Percentiles rank a stretch among this genome's conserved stretches.
phyloP scores from a whole-genome alignment of 1,139 yeast species.

The Diutina pseudorugosa region DNA sequence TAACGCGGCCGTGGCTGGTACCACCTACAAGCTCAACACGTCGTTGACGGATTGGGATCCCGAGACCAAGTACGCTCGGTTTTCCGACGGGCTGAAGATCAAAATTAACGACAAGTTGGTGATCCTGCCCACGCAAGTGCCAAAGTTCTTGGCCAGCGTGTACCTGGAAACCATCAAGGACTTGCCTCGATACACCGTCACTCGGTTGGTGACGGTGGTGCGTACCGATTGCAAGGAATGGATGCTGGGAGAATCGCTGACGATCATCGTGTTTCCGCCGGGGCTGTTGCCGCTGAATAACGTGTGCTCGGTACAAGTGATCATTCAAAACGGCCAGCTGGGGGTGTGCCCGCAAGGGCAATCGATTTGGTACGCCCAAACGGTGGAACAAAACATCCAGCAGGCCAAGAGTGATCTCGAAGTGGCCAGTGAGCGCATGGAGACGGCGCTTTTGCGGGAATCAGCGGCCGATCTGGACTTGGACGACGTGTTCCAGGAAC shows the following conservation, averaged over 20 bases:
- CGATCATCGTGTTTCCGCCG: slow-evolving; percentile 92
- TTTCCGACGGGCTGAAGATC: slow-evolving; percentile 67
- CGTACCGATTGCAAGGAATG: slow-evolving; percentile 83
- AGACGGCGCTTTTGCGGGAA: slow-evolving; percentile 69
- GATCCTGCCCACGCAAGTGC: slow-evolving; percentile 60
- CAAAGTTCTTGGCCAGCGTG: slow-evolving; percentile 29
- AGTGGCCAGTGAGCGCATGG: slow-evolving; percentile 70
- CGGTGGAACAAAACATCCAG: slow-evolving; percentile 54
- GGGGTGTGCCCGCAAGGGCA: slow-evolving; percentile 88
- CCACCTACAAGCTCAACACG: slow-evolving; percentile 78
- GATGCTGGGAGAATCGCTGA: slow-evolving; percentile 73
- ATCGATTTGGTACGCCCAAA: slow-evolving; percentile 80
- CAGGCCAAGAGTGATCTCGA: slow-evolving; percentile 70
- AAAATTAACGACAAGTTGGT: slow-evolving; percentile 68
- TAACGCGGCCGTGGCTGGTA: slow-evolving; percentile 96
- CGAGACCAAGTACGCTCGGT: slow-evolving; percentile 48
- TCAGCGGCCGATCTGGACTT: slow-evolving; percentile 26
- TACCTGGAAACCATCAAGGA: slow-evolving; percentile 24
- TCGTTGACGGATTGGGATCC: slow-evolving; percentile 54
- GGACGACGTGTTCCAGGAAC: slow-evolving; percentile 31
- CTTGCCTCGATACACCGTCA: slow-evolving; percentile 38
- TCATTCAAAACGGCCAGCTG: slow-evolving; percentile 79
- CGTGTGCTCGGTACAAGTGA: slow-evolving; percentile 65
- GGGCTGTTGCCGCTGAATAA: slow-evolving; percentile 60
- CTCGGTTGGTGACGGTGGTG: slow-evolving; percentile 72